A percentile compares a stretch with the other conserved stretches of the same genome.
Conservation (phyloP, 208 protist genomes). For the Trypanosoma cruzi region DNA sequence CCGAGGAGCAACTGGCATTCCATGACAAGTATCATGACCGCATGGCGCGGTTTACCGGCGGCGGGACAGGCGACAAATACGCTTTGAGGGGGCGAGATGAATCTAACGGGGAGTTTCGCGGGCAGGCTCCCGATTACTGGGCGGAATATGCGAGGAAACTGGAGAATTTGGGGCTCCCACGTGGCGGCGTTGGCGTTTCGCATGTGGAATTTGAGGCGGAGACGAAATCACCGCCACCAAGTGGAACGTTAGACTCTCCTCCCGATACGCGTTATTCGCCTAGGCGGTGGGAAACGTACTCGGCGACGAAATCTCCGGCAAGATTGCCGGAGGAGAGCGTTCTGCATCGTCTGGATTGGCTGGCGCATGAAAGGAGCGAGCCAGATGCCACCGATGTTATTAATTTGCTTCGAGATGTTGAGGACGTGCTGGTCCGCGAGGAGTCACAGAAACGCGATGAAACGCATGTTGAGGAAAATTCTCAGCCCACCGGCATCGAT, state of each 20-base stretch:
- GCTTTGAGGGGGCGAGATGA: not conserved
- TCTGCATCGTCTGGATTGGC: constrained; percentile 32
- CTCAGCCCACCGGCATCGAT: not conserved
- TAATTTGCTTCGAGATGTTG: constrained; percentile 39
- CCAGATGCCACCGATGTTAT: constrained; percentile 34
- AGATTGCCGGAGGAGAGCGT: constrained; percentile 22
- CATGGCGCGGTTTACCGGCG: constrained; percentile 34
- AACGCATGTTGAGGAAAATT: not conserved
- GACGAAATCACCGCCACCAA: not conserved
- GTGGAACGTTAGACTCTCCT: not conserved
- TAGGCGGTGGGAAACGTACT: constrained; percentile 15
- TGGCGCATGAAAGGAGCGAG: constrained; percentile 16
- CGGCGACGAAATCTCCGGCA: not conserved
- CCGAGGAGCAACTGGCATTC: constrained; percentile 38
- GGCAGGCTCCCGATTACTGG: constrained; percentile 23
- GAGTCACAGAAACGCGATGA: constrained; percentile 6
- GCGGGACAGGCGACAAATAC: constrained; percentile 15
- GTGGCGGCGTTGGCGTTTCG: not conserved
- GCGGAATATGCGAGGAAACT: constrained; percentile 17
- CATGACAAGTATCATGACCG: constrained; percentile 54
- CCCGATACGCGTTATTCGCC: constrained; percentile 2
- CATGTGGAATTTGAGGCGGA: not conserved
- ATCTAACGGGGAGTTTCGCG: not conserved
- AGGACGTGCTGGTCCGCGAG: constrained; percentile 31
- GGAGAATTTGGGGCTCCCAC: constrained; percentile 16